phyloP scores from a whole-genome alignment of 1,284 basidiomycete genomes.

The Exobasidium rhododendri region DNA sequence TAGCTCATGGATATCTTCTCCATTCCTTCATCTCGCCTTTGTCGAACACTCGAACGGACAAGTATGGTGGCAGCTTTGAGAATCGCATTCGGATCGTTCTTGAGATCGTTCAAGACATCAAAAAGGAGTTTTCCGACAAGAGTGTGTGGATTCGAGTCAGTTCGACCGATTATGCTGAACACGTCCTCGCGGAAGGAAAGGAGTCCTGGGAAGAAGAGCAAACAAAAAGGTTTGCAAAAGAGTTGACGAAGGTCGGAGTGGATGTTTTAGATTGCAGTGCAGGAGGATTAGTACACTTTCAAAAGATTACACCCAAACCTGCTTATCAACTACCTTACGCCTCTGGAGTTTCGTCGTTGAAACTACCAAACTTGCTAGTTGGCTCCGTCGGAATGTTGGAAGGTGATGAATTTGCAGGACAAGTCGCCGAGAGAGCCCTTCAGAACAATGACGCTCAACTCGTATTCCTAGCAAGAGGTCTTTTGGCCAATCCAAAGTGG shows the following conservation, averaged over 20 bases:
- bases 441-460: conserved; percentile 31
- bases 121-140: conserved; percentile 40
- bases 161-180: conserved; percentile 46
- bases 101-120: conserved; percentile 34
- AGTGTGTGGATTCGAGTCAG: conserved; percentile 49
- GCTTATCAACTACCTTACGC: conserved; percentile 48
- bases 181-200: conserved; percentile 20
- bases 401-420: conserved; percentile 28
- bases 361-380: conserved; percentile 30
- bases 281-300: conserved; percentile 38
- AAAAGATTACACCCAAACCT: conserved; percentile 32
- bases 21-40: conserved; percentile 57
- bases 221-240: conserved; percentile 33
- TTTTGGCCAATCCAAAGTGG: conserved; percentile 45
- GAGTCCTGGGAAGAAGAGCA: conserved; percentile 42
- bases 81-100: conserved; percentile 37
- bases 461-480: conserved; percentile 37
- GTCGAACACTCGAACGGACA: conserved; percentile 48
- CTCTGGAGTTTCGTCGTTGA: conserved; percentile 25
- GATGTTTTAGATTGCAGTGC: conserved; percentile 48
- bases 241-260: conserved; percentile 39
- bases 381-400: conserved; percentile 49
- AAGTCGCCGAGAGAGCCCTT: conserved; percentile 40
- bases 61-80: conserved; percentile 51
- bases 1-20: conserved; percentile 63